phyloP scores from a whole-genome alignment of 306 rosid species.

The Herpetospermum pedunculosum region DNA sequence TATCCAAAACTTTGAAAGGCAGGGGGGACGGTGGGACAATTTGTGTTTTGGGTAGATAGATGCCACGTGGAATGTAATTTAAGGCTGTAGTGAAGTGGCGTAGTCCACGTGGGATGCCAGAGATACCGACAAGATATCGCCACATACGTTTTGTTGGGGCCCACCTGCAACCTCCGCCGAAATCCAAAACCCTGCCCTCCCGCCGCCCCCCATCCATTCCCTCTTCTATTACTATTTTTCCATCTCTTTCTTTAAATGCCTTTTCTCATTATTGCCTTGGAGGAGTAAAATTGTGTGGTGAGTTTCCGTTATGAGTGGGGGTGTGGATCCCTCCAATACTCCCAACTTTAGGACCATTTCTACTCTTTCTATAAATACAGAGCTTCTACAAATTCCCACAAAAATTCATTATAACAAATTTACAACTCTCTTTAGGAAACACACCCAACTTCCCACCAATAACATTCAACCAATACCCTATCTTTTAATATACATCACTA shows the following conservation, averaged over 20 bases:
- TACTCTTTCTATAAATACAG: no score
- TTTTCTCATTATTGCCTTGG: not conserved
- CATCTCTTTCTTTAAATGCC: not conserved
- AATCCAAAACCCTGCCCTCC: not conserved
- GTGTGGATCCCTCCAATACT: slow-evolving; percentile 17
- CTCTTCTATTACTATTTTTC: not conserved
- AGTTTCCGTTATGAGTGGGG: slow-evolving; percentile 54
- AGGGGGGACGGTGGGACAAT: no score
- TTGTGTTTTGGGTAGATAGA: no score
- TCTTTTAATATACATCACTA: no score
- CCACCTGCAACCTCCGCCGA: not conserved
- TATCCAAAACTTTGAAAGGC: not conserved
- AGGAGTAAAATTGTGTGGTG: slow-evolving; percentile 32
- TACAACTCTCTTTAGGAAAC: no score
- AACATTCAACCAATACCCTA: no score
- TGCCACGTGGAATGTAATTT: not conserved
- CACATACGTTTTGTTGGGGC: not conserved
- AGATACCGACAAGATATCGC: not conserved
- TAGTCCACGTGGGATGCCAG: slow-evolving; percentile 7
- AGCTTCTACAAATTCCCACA: no score
- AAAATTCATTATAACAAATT: not conserved
- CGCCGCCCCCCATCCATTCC: not conserved
- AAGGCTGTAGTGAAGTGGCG: not conserved
- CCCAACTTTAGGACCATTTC: slow-evolving; percentile 39
- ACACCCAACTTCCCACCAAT: no score